A percentile compares a stretch with the other conserved stretches of the same genome.
Evolutionary conservation across 2,329 filamentous ascomycete genomes (phyloP).

Genomic region (Parasarocladium wereldwijsianum): DNA sequence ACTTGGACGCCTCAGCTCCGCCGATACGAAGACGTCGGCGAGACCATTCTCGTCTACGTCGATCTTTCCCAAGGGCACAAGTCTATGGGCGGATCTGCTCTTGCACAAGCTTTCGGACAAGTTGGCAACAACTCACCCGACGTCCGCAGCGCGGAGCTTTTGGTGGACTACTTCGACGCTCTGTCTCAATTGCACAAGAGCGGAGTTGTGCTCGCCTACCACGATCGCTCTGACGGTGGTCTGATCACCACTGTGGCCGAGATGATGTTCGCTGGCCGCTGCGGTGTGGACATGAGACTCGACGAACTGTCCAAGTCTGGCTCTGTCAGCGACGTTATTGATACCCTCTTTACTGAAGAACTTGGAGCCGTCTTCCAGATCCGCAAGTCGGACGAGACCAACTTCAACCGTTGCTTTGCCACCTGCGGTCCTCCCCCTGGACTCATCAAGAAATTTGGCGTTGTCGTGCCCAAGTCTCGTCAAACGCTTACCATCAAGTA

Average conservation of each 20-base stretch:
- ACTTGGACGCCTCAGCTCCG: conserved; percentile 91
- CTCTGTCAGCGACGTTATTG: conserved; percentile 48
- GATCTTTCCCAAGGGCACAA: conserved; percentile 72
- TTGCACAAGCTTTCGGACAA: conserved; percentile 80
- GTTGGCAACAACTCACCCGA: conserved; percentile 77
- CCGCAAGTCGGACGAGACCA: conserved; percentile 65
- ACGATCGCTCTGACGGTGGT: conserved; percentile 88
- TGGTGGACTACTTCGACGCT: conserved; percentile 87
- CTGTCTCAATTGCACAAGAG: conserved; percentile 48
- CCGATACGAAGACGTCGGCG: conserved; percentile 72
- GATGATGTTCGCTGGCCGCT: conserved; percentile 96
- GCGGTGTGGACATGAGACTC: conserved; percentile 72
- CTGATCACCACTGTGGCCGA: conserved; percentile 81
- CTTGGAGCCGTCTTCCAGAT: conserved; percentile 94
- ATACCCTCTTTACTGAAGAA: conserved; percentile 88
- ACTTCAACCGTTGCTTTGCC: conserved; percentile 81
- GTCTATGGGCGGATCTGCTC: conserved; percentile 76
- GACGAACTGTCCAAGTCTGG: conserved; percentile 55
- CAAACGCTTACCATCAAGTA: conserved; percentile 68
- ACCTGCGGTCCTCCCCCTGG: conserved; percentile 74
- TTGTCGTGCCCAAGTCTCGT: conserved; percentile 51
- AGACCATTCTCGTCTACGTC: conserved; percentile 78
- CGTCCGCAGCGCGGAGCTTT: conserved; percentile 63
- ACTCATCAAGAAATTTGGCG: conserved; percentile 72
- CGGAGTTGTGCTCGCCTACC: conserved; percentile 70